phyloP scores from a whole-genome alignment of 2,329 filamentous ascomycete genomes.

The Fusarium caatingaense region DNA sequence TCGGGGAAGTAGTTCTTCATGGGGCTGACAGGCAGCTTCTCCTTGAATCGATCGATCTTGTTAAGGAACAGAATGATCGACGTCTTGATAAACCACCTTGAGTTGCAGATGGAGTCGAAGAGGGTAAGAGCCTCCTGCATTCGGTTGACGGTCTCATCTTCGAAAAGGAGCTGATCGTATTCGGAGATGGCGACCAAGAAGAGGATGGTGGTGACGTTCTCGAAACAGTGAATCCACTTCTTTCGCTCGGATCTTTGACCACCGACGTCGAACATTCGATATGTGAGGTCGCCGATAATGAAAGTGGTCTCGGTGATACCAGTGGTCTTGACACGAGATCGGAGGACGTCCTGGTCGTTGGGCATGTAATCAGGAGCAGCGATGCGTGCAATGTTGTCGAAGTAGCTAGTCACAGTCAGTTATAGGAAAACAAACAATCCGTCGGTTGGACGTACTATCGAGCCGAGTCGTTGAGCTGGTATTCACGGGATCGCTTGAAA shows the following conservation, averaged over 20 bases:
- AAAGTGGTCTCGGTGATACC: conserved; percentile 98
- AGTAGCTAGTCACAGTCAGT: conserved; percentile 76
- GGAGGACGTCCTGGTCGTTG: conserved; percentile 93
- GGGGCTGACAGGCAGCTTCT: conserved; percentile 84
- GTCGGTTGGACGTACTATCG: conserved; percentile 78
- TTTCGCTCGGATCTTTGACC: conserved; percentile 95
- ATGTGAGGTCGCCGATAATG: conserved; percentile 93
- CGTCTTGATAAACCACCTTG: conserved; percentile 90
- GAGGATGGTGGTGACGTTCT: conserved; percentile 96
- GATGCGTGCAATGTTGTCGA: conserved; percentile 93
- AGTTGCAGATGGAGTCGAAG: conserved; percentile 90
- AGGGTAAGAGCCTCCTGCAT: conserved; percentile 91
- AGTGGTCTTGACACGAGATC: conserved; percentile 96
- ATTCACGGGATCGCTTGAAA: conserved; percentile 95
- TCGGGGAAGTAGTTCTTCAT: conserved; percentile 92
- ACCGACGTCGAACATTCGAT: conserved; percentile 98
- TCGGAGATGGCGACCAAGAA: conserved; percentile 97
- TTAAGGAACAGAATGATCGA: conserved; percentile 90
- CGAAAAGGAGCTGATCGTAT: conserved; percentile 95
- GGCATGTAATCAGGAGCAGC: conserved; percentile 92
- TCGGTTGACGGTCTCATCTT: conserved; percentile 95
- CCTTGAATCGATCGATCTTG: conserved; percentile 91
- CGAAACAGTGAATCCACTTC: conserved; percentile 99
- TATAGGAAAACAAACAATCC: neutral
- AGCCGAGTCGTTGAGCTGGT: conserved; percentile 95